phyloP scores from a whole-genome alignment of 148 eudicot species.

The Rhododendron henanense region DNA sequence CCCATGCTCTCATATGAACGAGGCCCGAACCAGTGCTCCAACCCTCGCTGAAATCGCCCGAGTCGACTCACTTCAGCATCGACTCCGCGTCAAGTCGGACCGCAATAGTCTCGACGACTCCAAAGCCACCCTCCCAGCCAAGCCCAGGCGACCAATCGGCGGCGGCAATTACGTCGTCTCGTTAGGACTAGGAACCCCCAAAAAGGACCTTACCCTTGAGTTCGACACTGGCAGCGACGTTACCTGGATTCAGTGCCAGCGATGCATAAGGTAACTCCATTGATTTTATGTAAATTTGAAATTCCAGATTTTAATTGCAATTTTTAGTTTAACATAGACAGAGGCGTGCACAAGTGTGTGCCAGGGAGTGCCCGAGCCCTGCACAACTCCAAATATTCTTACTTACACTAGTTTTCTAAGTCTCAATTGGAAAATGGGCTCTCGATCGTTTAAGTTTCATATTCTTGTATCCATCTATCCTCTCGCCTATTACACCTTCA shows the following conservation, averaged over 20 bases:
- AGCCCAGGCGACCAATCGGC: slow-evolving; percentile 48
- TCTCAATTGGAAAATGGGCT: no score
- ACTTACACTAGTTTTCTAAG: no score
- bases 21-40: slow-evolving; percentile 19
- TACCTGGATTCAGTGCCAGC: background rate
- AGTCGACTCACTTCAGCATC: slow-evolving; percentile 50
- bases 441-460: no score
- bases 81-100: slow-evolving; percentile 18
- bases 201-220: slow-evolving; percentile 44
- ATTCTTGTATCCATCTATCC: no score
- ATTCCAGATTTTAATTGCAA: no score
- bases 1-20: slow-evolving; percentile 35
- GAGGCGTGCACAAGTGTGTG: no score
- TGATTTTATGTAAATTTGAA: no score
- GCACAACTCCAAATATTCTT: no score
- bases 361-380: no score
- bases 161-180: slow-evolving; percentile 55
- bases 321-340: no score
- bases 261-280: no score
- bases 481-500: no score
- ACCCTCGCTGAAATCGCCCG: slow-evolving; percentile 40
- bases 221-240: slow-evolving; percentile 64
- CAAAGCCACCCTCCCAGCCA: slow-evolving; percentile 42
- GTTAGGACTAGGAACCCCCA: slow-evolving; percentile 58
- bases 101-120: background rate